phyloP scores from a whole-genome alignment of 1,284 basidiomycete species.

The Quambalaria eucalypti region DNA sequence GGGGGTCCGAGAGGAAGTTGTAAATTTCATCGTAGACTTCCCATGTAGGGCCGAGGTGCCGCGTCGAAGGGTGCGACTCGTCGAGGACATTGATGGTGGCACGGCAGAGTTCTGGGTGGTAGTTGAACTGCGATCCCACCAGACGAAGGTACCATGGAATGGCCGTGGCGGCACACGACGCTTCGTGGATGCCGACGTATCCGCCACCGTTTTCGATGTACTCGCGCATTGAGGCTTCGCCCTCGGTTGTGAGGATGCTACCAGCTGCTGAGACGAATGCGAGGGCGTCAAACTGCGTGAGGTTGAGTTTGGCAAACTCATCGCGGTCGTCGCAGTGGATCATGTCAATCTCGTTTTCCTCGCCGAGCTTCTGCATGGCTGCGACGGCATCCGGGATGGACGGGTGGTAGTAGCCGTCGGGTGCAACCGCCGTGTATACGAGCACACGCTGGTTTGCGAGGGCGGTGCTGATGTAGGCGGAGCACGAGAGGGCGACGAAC shows the following conservation, averaged over 20 bases:
- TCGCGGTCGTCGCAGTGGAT: conserved; percentile 18
- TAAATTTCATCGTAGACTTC: conserved; percentile 33
- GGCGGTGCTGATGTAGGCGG: too few species aligned
- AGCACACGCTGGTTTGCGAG: conserved; percentile 4
- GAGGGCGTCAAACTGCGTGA: conserved; percentile 31
- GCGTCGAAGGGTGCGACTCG: conserved; percentile 21
- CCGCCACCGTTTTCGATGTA: conserved; percentile 37
- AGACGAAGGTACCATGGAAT: conserved; percentile 30
- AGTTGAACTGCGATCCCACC: conserved; percentile 31
- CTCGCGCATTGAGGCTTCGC: conserved; percentile 17
- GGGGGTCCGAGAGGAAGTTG: conserved; percentile 28
- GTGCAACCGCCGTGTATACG: conserved; percentile 4
- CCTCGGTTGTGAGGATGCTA: conserved; percentile 17
- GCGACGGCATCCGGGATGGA: conserved; percentile 26
- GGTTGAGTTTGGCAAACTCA: conserved; percentile 18
- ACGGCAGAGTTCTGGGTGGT: conserved; percentile 22
- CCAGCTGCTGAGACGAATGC: conserved; percentile 32
- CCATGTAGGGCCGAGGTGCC: conserved; percentile 24
- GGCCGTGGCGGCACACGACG: neutral
- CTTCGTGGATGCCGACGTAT: conserved; percentile 36
- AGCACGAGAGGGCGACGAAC: too few species aligned
- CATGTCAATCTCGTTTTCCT: conserved; percentile 17
- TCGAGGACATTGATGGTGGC: conserved; percentile 18
- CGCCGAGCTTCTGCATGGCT: conserved; percentile 20
- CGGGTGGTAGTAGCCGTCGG: conserved; percentile 21